Conservation (phyloP, 1,284 basidiomycete genomes). For the Apiotrichum mycotoxinovorans region DNA sequence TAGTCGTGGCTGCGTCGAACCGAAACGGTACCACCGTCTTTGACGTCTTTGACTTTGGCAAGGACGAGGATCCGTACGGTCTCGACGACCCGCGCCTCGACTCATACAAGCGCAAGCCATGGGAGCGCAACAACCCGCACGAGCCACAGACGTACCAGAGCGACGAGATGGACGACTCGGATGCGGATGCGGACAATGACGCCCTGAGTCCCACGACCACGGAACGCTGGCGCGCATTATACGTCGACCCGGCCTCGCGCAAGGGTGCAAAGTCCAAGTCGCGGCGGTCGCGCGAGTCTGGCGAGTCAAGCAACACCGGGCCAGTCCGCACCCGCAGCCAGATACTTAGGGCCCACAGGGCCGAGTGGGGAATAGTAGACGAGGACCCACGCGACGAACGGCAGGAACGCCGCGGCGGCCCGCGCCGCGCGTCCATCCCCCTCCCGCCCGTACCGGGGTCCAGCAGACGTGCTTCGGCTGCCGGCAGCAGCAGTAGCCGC, state of each 20-base stretch:
- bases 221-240: slow-evolving; percentile 6
- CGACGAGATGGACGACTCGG: slow-evolving; percentile 18
- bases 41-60: slow-evolving; percentile 47
- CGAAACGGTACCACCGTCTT: slow-evolving; percentile 64
- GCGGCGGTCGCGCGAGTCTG: too few species aligned
- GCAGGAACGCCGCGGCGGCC: too few species aligned
- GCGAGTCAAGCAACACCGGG: too few species aligned
- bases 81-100: slow-evolving; percentile 44
- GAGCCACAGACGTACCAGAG: slow-evolving; percentile 35
- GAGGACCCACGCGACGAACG: not conserved
- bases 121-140: slow-evolving; percentile 35
- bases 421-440: too few species aligned
- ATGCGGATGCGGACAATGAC: not conserved
- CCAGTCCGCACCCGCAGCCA: too few species aligned
- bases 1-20: slow-evolving; percentile 88
- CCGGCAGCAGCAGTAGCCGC: too few species aligned
- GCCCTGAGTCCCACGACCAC: slow-evolving; percentile 2
- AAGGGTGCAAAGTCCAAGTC: too few species aligned
- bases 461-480: too few species aligned
- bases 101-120: slow-evolving; percentile 28
- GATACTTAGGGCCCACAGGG: too few species aligned
- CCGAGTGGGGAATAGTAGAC: too few species aligned
- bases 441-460: too few species aligned
- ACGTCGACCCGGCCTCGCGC: not conserved
- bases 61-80: slow-evolving; percentile 20